phyloP scores from a whole-genome alignment of 805 yeast species.

The Yamadazyma phyllophila region DNA sequence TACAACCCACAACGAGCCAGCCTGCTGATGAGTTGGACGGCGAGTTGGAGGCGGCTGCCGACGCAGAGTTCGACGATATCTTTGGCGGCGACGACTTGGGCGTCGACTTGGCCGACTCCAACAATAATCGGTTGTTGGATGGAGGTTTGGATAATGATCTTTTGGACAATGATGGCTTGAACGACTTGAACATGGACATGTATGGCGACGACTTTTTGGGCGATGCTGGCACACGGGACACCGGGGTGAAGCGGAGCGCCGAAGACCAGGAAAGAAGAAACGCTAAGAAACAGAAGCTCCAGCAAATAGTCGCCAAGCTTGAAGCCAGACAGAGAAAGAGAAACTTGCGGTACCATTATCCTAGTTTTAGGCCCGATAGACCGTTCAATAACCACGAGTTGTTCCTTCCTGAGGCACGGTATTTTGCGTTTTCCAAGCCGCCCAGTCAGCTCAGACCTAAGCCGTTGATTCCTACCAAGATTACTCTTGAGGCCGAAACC shows the following conservation, averaged over 20 bases:
- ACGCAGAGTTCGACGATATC: conserved; percentile 40
- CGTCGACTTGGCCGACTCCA: conserved; percentile 16
- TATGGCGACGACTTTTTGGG: conserved; percentile 18
- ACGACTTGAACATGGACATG: conserved; percentile 20
- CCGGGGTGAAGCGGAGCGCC: conserved; percentile 11
- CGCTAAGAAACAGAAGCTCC: conserved; percentile 29
- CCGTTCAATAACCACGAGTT: conserved; percentile 64
- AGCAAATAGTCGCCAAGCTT: conserved; percentile 24
- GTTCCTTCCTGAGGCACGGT: conserved; percentile 60
- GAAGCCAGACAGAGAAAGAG: conserved; percentile 26
- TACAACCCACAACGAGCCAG: conserved; percentile 6
- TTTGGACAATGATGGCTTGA: conserved; percentile 23
- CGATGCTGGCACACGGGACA: background rate
- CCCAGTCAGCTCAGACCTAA: conserved; percentile 32
- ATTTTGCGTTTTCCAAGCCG: conserved; percentile 54
- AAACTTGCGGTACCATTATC: conserved; percentile 52
- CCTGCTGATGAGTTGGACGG: conserved; percentile 20
- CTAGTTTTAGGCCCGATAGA: conserved; percentile 55
- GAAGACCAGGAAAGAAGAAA: conserved; percentile 22
- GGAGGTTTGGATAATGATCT: conserved; percentile 12
- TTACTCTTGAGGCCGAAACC: conserved; percentile 57
- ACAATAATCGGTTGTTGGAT: conserved; percentile 11
- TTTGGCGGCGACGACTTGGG: conserved; percentile 28
- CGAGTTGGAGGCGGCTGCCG: conserved; percentile 31
- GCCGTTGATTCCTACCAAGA: conserved; percentile 58